Evolutionary conservation across 768 basidiomycete genomes (phyloP), one percentile per base, ranked within the genome.

Genomic region (Suillus lakei): DNA sequence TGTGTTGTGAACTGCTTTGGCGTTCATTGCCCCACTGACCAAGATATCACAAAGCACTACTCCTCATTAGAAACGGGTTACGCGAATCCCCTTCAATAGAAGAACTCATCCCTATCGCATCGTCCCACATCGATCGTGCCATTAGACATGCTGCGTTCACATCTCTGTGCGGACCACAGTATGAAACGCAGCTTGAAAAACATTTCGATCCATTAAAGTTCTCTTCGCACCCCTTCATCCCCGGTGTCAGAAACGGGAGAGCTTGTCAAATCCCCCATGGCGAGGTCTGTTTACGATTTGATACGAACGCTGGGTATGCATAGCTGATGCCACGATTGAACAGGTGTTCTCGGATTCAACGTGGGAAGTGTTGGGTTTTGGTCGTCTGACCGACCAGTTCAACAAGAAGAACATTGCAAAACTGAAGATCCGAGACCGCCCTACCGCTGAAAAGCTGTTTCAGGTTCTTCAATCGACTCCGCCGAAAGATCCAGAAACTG

Each of bases 291-390:
- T 36, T 9, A 4, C 18, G 5, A n/a, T n/a, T n/a, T n/a, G n/a
- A n/a, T 26, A 39, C 16, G 8, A 23, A 12, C 18, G 0, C 18
- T 18, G 10, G 26, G 41, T 4, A 30, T 6, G 4, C 8, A 26
- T 30, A 41, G 12, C 58, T 59, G 26, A 59, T 21, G 10, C 39
- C 18, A 39, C 10, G 12, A 21, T 58, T 58, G 36, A 18, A 39
- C 28, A 95, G 88, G 91, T 93, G 0, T 93, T 88, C 71, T 83
- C 85, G 2, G 84, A 86, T 61, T 72, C 83, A 0, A 84, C 86
- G n/a, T 93, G 90, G 83, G 82, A 86, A 0, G 74, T 82, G 0
- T 79, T 96, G 38, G 92, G 93, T 2, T 95, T 95, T 74, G 71
- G 85, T 21, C 81, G 89, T 3, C 79, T 92, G 3, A 80, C 88